Evolutionary conservation across 2,329 filamentous ascomycete genomes (phyloP).

Genomic region (Hypoxylon rubiginosum): DNA sequence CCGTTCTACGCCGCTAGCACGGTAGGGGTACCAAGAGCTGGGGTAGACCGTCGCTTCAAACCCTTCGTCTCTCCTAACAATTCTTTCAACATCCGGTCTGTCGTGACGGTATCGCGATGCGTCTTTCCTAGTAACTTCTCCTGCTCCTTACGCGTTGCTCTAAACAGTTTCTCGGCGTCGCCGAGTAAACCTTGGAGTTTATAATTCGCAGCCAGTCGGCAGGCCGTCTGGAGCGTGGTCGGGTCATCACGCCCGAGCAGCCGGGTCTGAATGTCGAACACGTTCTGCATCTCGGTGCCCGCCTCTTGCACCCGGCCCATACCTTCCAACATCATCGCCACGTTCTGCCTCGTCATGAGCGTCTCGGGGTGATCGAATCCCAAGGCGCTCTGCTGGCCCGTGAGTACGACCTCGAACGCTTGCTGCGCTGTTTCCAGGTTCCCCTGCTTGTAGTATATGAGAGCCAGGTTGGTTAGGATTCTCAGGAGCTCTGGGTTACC

Average conservation of each 20-base stretch:
- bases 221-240: background rate
- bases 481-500: background rate
- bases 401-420: background rate
- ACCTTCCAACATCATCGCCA: background rate
- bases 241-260: background rate
- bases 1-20: background rate
- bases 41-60: slow-evolving; percentile 1
- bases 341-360: slow-evolving; percentile 1
- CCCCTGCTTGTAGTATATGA: background rate
- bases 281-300: background rate
- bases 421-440: background rate
- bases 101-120: background rate
- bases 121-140: background rate
- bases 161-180: background rate
- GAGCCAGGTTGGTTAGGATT: background rate
- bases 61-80: background rate
- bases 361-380: background rate
- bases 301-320: background rate
- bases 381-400: background rate
- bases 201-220: background rate
- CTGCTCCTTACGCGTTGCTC: background rate
- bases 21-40: background rate
- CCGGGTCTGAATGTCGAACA: background rate
- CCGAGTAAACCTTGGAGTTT: background rate
- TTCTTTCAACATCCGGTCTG: background rate